Evolutionary conservation across 768 basidiomycete species (phyloP).

Genomic region (Russula vinacea): DNA sequence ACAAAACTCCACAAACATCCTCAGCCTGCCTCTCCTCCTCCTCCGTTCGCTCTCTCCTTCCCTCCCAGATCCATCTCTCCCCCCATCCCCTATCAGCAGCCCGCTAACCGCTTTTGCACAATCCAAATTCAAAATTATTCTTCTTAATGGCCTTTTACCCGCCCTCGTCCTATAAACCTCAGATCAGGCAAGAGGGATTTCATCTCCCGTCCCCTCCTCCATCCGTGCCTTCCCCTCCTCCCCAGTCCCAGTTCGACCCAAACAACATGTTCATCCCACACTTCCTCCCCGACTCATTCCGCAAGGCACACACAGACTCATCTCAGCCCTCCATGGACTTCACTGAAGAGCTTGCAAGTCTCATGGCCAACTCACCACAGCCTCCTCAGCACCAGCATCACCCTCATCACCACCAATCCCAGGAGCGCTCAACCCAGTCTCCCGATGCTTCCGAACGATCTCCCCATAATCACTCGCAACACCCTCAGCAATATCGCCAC

Average conservation of each 20-base stretch:
- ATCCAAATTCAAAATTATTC: not conserved
- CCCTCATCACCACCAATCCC: constrained; percentile 37
- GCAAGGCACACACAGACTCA: constrained; percentile 46
- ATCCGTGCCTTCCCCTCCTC: constrained; percentile 35
- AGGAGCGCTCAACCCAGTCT: constrained; percentile 46
- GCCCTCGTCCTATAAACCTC: constrained; percentile 49
- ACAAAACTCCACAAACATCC: not conserved
- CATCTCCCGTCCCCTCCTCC: constrained; percentile 52
- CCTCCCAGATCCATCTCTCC: not conserved
- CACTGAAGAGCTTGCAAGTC: constrained; percentile 61
- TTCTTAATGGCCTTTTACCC: constrained; percentile 39
- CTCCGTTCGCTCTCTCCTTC: not conserved
- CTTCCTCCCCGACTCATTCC: constrained; percentile 54
- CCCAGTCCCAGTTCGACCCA: constrained; percentile 34
- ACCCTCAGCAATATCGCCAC: constrained; percentile 37
- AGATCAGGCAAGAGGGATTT: constrained; percentile 72
- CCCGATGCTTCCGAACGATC: constrained; percentile 30
- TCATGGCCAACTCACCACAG: constrained; percentile 45
- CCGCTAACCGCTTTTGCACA: not conserved
- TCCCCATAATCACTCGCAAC: constrained; percentile 36
- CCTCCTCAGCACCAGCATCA: constrained; percentile 27
- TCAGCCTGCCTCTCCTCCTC: not conserved
- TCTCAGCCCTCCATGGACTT: constrained; percentile 46
- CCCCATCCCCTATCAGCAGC: not conserved
- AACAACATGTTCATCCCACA: constrained; percentile 46